Evolutionary conservation across 192 early-diverging fungal species (phyloP).

Genomic region (Entomortierella lignicola): DNA sequence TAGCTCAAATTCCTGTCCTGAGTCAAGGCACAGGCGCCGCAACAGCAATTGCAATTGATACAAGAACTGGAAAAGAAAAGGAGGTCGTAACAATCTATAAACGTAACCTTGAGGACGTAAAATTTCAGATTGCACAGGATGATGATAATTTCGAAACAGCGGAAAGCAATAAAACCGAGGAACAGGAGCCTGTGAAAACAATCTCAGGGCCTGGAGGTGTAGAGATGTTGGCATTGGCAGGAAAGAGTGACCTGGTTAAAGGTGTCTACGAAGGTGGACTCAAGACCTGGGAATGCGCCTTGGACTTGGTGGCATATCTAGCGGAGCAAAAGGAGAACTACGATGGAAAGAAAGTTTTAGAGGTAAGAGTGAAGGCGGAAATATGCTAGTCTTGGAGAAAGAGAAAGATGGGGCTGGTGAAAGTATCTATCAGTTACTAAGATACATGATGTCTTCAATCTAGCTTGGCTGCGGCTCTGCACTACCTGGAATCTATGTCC

Average conservation of each 20-base stretch:
- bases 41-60: slow-evolving; percentile 25
- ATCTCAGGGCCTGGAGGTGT: slow-evolving; percentile 30
- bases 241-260: slow-evolving; percentile 80
- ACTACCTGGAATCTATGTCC: slow-evolving; percentile 84
- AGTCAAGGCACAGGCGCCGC: slow-evolving; percentile 23
- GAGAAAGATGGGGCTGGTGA: neutral
- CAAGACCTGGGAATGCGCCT: slow-evolving; percentile 97
- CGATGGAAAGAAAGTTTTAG: slow-evolving; percentile 61
- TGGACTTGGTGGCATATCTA: slow-evolving; percentile 85
- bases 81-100: slow-evolving; percentile 66
- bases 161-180: slow-evolving; percentile 1
- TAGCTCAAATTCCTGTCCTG: slow-evolving; percentile 42
- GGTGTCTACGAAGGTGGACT: slow-evolving; percentile 96
- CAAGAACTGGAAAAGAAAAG: slow-evolving; percentile 27
- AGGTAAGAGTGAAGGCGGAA: slow-evolving; percentile 49
- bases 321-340: slow-evolving; percentile 54
- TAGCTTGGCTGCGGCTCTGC: slow-evolving; percentile 93
- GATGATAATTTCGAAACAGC: slow-evolving; percentile 58
- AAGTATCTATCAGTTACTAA: neutral
- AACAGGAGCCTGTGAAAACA: neutral
- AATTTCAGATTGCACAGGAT: slow-evolving; percentile 83
- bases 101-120: slow-evolving; percentile 82
- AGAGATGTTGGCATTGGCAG: slow-evolving; percentile 61
- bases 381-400: neutral
- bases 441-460: too few species aligned